Percentiles rank a stretch among this genome's conserved stretches.
Evolutionary conservation across 1,284 basidiomycete species (phyloP).

Genomic region (Tilletia indica): DNA sequence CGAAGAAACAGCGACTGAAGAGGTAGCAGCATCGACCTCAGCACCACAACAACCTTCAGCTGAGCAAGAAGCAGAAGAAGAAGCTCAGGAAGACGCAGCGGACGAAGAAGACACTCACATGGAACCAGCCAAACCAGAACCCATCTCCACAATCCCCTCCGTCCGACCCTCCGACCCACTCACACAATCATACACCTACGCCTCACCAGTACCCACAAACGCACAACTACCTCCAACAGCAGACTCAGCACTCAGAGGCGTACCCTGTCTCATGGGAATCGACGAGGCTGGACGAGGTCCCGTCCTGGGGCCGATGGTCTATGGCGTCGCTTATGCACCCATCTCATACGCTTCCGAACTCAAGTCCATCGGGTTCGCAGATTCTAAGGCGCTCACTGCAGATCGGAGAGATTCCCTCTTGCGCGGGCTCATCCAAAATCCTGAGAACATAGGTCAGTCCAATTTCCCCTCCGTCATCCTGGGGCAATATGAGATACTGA

Average conservation of each 20-base stretch:
- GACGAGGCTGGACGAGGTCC: conserved; percentile 96
- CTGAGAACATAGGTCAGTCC: conserved; percentile 58
- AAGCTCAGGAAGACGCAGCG: neutral
- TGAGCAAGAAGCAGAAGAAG: neutral
- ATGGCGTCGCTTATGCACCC: conserved; percentile 91
- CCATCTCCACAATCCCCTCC: conserved; percentile 30
- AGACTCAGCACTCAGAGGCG: conserved; percentile 21
- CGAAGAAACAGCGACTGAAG: neutral
- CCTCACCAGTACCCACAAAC: conserved; percentile 27
- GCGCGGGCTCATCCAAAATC: conserved; percentile 41
- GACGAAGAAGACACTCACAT: conserved; percentile 14
- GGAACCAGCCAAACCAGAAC: conserved; percentile 11
- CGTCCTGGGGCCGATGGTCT: conserved; percentile 89
- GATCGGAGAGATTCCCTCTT: conserved; percentile 57
- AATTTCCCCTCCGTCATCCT: neutral
- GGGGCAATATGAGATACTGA: neutral
- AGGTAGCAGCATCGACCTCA: neutral
- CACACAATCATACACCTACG: conserved; percentile 31
- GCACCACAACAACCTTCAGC: neutral
- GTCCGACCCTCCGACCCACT: conserved; percentile 26
- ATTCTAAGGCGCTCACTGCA: conserved; percentile 85
- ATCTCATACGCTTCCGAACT: conserved; percentile 69
- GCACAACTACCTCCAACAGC: neutral
- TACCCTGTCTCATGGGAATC: conserved; percentile 67
- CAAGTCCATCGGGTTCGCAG: conserved; percentile 82